A percentile compares a stretch with the other conserved stretches of the same genome.
Conservation (phyloP, 768 basidiomycete genomes). For the Amanita phalloides region DNA sequence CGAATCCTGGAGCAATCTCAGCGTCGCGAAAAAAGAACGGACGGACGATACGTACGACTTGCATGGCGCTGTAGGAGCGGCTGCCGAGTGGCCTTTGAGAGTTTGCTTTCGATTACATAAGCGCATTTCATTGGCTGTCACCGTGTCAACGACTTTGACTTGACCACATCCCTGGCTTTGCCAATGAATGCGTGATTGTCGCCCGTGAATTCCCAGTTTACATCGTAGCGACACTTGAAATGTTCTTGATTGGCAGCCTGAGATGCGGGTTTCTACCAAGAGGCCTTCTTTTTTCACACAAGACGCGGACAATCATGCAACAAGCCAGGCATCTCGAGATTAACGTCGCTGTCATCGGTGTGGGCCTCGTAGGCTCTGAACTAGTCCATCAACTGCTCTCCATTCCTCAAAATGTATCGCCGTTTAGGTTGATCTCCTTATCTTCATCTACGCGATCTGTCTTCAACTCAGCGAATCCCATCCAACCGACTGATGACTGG, state of each 20-base stretch:
- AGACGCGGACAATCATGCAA: neutral
- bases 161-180: too few relatives aligned
- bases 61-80: neutral
- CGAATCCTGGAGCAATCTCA: neutral
- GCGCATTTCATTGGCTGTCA: neutral
- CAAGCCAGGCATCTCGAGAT: slow-evolving; percentile 7
- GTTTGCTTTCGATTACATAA: slow-evolving; percentile 1
- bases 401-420: slow-evolving; percentile 40
- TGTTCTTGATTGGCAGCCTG: neutral
- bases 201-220: too few relatives aligned
- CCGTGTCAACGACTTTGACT: neutral
- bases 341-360: slow-evolving; percentile 75
- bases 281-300: neutral
- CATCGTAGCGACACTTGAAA: neutral
- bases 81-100: neutral
- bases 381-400: slow-evolving; percentile 74
- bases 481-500: slow-evolving; percentile 23
- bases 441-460: slow-evolving; percentile 56
- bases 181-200: neutral
- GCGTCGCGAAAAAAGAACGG: neutral
- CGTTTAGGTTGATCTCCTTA: slow-evolving; percentile 58
- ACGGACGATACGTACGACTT: neutral
- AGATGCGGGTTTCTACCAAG: neutral
- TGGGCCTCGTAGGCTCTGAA: slow-evolving; percentile 88
- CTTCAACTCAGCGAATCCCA: slow-evolving; percentile 35